phyloP scores from a whole-genome alignment of 192 early-diverging fungal species.

The Mortierella alpina region DNA sequence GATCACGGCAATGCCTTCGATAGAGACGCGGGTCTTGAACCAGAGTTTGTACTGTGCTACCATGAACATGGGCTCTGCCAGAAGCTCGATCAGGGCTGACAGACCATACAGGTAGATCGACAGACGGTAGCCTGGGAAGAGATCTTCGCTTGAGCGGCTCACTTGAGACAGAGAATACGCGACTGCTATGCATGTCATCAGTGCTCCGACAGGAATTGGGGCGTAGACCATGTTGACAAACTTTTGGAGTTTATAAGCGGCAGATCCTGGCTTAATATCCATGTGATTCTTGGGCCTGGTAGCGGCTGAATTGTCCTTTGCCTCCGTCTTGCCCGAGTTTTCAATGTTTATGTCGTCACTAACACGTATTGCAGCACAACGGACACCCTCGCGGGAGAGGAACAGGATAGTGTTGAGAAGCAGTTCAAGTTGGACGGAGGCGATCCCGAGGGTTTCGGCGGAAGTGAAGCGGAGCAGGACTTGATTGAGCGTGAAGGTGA shows the following conservation, averaged over 20 bases:
- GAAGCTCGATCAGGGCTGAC: constrained; percentile 84
- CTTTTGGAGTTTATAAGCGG: constrained; percentile 60
- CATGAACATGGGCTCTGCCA: constrained; percentile 89
- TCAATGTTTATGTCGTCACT: constrained; percentile 23
- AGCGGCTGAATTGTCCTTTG: constrained; percentile 37
- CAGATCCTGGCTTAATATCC: constrained; percentile 13
- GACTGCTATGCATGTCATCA: constrained; percentile 67
- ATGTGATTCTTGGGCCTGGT: constrained; percentile 5
- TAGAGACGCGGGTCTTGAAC: constrained; percentile 80
- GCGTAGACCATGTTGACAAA: constrained; percentile 81
- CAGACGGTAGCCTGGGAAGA: constrained; percentile 61
- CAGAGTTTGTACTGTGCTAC: constrained; percentile 74
- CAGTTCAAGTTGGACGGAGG: constrained; percentile 86
- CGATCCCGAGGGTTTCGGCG: constrained; percentile 82
- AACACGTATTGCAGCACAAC: constrained; percentile 76
- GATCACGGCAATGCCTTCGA: constrained; percentile 86
- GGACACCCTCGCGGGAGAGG: constrained; percentile 85
- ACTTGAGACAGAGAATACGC: constrained; percentile 63
- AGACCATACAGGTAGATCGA: constrained; percentile 75
- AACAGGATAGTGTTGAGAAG: constrained; percentile 91
- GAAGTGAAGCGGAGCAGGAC: constrained; percentile 78
- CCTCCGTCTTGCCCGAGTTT: background rate
- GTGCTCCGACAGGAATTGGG: constrained; percentile 70
- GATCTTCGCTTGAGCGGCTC: constrained; percentile 11
- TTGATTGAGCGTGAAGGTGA: constrained; percentile 88